These are phyloP conservation scores for Diaporthe sp. DNA, from an alignment of 2,329 filamentous ascomycete species.

Conservation along the genomic window DNA sequence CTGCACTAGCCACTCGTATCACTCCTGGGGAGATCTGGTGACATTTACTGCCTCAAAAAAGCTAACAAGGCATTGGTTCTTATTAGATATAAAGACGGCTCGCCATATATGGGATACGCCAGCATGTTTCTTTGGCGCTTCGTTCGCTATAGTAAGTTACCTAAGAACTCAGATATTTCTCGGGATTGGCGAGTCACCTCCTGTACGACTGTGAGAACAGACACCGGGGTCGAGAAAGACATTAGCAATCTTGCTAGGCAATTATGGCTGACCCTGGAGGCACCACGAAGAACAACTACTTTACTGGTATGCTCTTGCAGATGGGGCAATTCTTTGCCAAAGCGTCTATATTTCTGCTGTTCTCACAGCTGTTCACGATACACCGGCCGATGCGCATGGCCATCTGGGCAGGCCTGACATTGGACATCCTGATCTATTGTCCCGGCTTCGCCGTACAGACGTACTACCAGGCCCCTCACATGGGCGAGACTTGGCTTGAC, in stretches of 20 bases:
- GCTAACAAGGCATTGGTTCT: no score
- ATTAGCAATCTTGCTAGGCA: no score
- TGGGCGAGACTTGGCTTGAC: not conserved
- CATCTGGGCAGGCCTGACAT: not conserved
- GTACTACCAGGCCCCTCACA: not conserved
- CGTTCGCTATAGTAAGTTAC: not conserved
- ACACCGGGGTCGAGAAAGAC: no score
- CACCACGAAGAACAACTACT: no score
- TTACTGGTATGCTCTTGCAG: no score
- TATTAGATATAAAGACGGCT: not conserved
- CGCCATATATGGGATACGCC: not conserved
- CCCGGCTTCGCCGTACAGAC: not conserved
- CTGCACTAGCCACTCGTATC: no score
- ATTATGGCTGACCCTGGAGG: no score
- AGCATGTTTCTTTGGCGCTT: not conserved
- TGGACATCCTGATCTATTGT: not conserved
- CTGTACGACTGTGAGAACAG: no score
- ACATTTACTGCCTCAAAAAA: no score
- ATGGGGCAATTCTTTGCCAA: not conserved
- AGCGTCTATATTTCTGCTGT: not conserved
- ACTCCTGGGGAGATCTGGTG: no score
- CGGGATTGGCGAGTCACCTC: no score
- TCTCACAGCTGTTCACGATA: not conserved
- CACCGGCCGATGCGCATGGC: not conserved
- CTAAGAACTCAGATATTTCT: no score